Base-by-base conservation (phyloP, 2,329 filamentous ascomycete genomes). In the Alternaria metachromatica region DNA sequence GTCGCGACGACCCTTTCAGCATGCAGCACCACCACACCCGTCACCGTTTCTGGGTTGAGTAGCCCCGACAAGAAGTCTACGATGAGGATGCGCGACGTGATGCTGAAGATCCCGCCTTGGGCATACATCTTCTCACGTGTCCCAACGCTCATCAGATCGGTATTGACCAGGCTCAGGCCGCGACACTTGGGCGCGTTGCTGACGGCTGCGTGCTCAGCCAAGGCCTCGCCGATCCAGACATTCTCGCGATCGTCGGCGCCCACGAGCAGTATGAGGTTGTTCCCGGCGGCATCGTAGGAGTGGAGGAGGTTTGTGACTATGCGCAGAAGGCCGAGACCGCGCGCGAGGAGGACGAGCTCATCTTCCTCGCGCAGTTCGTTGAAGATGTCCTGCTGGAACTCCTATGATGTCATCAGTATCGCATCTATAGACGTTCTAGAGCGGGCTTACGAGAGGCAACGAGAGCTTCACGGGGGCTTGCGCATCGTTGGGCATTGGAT, bases 301-400 rank as follows among this genome's bases (percentile, higher is more conserved):
- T 99, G 96, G 26, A 99, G 88, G 43, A 99, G 87, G 78, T 98
- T 99, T n/a, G 93, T 96, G 75, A 97, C 88, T 61, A 99, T 88
- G 70, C 94, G 93, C 79, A 97, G 88, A 49, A 98, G 89, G 72
- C 96, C 96, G 51, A 99, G 90, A 71, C 96, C 96, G 57, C 93
- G 92, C 45, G 95, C 96, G 59, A 98, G 87, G 58, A 99, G 87
- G 73, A 98, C 91, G 68, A 99, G 90, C 81, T 96, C 92, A 92
- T 99, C 96, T 83, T 97, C 92, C 65, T 89, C 85, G 67, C 93
- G 91, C 70, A 81, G 72, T 69, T 80, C 77, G 57, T 78, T 93
- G 84, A 98, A 98, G 74, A 98, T 89, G 76, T 93, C 91, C 84
- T 98, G 94, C 84, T 99, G 96, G 81, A 96, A 99, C 85, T 94